Base-by-base conservation (phyloP, 2,329 filamentous ascomycete genomes). In the Colletotrichum sublineola region DNA sequence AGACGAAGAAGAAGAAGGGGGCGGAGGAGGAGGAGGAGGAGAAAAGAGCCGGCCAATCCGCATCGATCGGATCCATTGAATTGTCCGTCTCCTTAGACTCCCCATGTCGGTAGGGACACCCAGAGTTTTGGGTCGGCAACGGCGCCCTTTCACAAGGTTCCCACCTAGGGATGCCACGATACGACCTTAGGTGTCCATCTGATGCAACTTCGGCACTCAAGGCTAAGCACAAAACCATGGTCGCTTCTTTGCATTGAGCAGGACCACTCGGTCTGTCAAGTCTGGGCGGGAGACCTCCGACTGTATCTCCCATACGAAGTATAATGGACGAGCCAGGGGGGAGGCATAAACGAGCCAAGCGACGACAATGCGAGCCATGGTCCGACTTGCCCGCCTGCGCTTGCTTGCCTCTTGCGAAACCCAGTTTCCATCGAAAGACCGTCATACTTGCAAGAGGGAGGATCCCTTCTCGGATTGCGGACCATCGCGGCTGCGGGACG, bases 111-210 rank as follows among this genome's bases (percentile, higher is more conserved):
- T 64, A 57, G 64, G 57, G 50, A 58, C 57, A 52, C 62, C 64
- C 68, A 53, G 24, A 31, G 52, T 71, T 58, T 63, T 24, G 64
- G 68, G 56, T 46, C 44, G 40, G 57, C 68, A 58, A 58, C 57
- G 64, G 42, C 65, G 64, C 50, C 52, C 38, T 71, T 36, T 58
- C 57, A 63, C 64, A 46, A 53, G 64, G 68, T 40, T 56, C 14
- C 24, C 38, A 18, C 29, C 3, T 64, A 71, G 58, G 64, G 64
- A 63, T 71, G 57, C 52, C 33, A 38, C 68, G 31, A 55, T 36
- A n/a, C 31, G 8, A 55, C 52, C 18, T 62, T 15, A 57, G 61
- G 50, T 50, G 50, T 24, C 38, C 63, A 33, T 63, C 36, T 44
- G 52, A 58, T 57, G 64, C 64, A 38, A 50, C 50, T 38, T 44